Evolutionary conservation across 2,329 filamentous ascomycete genomes (phyloP).

Genomic region (Beauveria rudraprayagi): DNA sequence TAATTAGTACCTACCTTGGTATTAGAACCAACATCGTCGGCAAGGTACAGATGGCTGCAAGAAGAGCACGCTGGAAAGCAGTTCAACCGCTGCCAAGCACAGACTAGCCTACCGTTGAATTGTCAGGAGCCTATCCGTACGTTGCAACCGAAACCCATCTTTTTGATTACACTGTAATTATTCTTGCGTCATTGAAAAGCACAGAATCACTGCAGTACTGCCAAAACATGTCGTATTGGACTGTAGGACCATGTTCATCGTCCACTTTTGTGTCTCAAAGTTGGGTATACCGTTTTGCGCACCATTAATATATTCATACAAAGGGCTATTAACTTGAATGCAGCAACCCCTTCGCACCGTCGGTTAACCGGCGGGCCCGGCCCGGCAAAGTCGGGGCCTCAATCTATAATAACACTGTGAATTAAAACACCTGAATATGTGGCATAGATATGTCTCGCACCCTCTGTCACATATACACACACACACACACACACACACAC

Average conservation of each 20-base stretch:
- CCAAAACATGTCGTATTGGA: neutral
- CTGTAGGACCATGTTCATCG: neutral
- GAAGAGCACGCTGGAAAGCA: neutral
- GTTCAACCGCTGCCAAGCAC: neutral
- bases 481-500: neutral
- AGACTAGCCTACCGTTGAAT: neutral
- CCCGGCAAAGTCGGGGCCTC: neutral
- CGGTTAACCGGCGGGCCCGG: neutral
- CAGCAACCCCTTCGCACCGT: neutral
- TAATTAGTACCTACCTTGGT: neutral
- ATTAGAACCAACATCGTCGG: neutral
- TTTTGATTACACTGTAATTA: too few relatives aligned
- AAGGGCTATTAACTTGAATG: neutral
- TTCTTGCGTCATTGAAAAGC: too few relatives aligned
- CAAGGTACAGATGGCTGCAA: neutral
- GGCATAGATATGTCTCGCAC: neutral
- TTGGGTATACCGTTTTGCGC: too few relatives aligned
- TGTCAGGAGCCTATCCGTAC: neutral
- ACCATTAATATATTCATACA: neutral
- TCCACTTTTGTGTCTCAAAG: neutral
- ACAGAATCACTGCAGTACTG: too few relatives aligned
- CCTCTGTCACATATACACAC: neutral
- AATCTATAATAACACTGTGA: neutral
- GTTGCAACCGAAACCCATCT: neutral
- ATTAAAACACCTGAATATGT: neutral